Percentiles rank a stretch among this genome's conserved stretches.
These are phyloP conservation scores for Aciculosporium take DNA, from an alignment of 2,329 filamentous ascomycete species.

Conservation along the genomic window DNA sequence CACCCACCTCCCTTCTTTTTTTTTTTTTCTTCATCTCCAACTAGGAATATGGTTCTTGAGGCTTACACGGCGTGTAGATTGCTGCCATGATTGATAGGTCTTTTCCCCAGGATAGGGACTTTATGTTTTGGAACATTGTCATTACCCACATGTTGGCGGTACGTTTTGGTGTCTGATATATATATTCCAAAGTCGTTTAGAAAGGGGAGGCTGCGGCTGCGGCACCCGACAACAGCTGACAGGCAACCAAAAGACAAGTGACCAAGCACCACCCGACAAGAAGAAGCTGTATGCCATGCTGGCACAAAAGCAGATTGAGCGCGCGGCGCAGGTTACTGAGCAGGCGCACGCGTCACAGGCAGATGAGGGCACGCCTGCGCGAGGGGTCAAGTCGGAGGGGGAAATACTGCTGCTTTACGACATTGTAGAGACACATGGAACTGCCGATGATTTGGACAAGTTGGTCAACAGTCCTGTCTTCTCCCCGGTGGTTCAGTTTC, in stretches of 20 bases:
- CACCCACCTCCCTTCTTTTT: too few species aligned
- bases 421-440: slow-evolving; percentile 29
- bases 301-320: slow-evolving; percentile 35
- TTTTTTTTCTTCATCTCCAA: too few species aligned
- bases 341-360: slow-evolving; percentile 14
- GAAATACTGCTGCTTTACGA: slow-evolving; percentile 36
- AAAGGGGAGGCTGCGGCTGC: neutral
- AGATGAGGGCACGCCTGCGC: slow-evolving; percentile 10
- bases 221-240: slow-evolving; percentile 1
- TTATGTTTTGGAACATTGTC: slow-evolving; percentile 41
- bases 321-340: slow-evolving; percentile 31
- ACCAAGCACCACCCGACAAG: slow-evolving; percentile 33
- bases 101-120: slow-evolving; percentile 31
- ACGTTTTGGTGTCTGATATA: slow-evolving; percentile 9
- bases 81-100: slow-evolving; percentile 38
- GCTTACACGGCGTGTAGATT: slow-evolving; percentile 25
- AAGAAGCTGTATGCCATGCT: slow-evolving; percentile 37
- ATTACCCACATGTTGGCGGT: slow-evolving; percentile 40
- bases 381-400: slow-evolving; percentile 31
- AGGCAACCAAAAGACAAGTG: slow-evolving; percentile 25
- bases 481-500: slow-evolving; percentile 29
- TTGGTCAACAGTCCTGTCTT: slow-evolving; percentile 25
- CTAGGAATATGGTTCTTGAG: neutral
- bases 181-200: too few species aligned
- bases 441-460: slow-evolving; percentile 25